Base-by-base conservation (phyloP, 139 green algal genomes). In the Chlamydomonas sphaeroides region DNA sequence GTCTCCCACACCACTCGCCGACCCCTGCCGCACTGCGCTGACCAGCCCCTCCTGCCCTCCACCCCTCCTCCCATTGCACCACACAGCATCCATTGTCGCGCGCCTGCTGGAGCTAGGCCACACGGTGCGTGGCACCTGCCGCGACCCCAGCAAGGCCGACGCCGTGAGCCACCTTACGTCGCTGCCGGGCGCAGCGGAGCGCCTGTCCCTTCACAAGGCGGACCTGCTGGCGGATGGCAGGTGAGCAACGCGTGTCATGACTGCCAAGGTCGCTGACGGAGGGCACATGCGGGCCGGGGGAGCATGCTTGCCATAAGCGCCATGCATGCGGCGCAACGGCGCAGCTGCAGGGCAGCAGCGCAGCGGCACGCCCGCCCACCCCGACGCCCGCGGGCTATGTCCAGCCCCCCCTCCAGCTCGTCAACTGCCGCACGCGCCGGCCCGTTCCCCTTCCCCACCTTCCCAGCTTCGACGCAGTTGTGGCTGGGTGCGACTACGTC, bases 131-230 rank as follows among this genome's bases (percentile, higher is more conserved):
- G 78, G 41, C 38, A 85, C 78, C 45, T 76, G 51, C 10, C 83
- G 90, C 26, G 51, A 84, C 57, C 85, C 88, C 1, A 33, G 62
- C 33, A 74, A 65, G 7, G 56, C 65, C 6, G 71, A 61, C 21
- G 35, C 41, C 0, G 62, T 76, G 7, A 59, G 30, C 21, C 80
- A 89, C 33, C 69, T 93, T 45, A 25, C 63, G 21, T 49, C 38
- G 5, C 80, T 94, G 80, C 84, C 83, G 2, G 88, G 90, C 20
- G 90, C 88, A 3, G 48, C 26, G 0, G 79, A 89, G 45, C 83
- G 87, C 20, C 75, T 92, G 6, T 86, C 85, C 68, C 71, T 93
- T 3, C 92, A 91, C 85, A 86, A 85, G 62, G 86, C 90, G 28
- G 76, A 91, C 86, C 74, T 93, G 67, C 23, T 26, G 82, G 66